These are phyloP conservation scores for Artemisia annua DNA, from an alignment of 129 eudicot genomes.

Conservation along the genomic window DNA sequence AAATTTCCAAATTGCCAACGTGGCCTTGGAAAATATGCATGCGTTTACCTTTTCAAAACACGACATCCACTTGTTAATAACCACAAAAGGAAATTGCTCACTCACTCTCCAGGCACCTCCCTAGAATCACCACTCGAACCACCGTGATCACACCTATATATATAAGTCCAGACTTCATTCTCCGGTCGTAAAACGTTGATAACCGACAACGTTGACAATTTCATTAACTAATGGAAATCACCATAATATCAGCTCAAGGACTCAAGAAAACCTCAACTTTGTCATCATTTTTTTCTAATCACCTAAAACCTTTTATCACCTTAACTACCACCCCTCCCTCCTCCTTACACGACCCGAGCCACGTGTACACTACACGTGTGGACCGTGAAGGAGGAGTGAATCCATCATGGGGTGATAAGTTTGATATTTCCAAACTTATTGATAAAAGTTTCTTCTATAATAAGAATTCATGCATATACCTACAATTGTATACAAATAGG, in stretches of 20 bases:
- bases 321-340: slow-evolving; percentile 43
- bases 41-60: slow-evolving; percentile 8
- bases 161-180: background rate
- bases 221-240: slow-evolving; percentile 36
- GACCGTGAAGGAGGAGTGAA: slow-evolving; percentile 52
- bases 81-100: slow-evolving; percentile 30
- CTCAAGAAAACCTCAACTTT: slow-evolving; percentile 33
- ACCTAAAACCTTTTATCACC: slow-evolving; percentile 46
- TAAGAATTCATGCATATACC: slow-evolving; percentile 36
- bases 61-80: slow-evolving; percentile 3
- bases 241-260: slow-evolving; percentile 62
- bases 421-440: slow-evolving; percentile 35
- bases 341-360: slow-evolving; percentile 19
- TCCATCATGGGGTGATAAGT: slow-evolving; percentile 72
- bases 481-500: slow-evolving; percentile 46
- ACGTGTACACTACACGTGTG: slow-evolving; percentile 50
- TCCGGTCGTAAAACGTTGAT: background rate
- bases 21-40: slow-evolving; percentile 15
- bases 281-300: slow-evolving; percentile 36
- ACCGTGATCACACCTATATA: background rate
- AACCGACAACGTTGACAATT: background rate
- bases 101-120: slow-evolving; percentile 40
- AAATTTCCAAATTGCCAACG: too few relatives aligned
- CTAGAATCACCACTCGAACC: slow-evolving; percentile 40
- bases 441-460: slow-evolving; percentile 31